These are phyloP conservation scores for Scytalidium sp. DNA, from an alignment of 2,329 filamentous ascomycete genomes.

Conservation along the genomic window DNA sequence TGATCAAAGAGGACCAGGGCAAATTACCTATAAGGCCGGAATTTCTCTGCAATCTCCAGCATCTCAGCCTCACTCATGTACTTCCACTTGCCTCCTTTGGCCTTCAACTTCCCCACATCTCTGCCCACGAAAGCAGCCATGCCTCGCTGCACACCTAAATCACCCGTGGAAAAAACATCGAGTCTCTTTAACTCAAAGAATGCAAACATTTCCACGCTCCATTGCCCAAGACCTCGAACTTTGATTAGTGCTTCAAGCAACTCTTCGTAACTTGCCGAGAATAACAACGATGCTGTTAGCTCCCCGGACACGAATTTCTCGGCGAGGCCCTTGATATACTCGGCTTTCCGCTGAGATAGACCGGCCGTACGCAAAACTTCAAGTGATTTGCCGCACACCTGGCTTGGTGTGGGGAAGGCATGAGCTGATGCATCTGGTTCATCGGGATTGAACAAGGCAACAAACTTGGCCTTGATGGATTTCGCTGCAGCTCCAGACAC, in stretches of 20 bases:
- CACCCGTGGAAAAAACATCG: slow-evolving; percentile 90
- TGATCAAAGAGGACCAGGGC: no score
- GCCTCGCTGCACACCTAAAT: slow-evolving; percentile 88
- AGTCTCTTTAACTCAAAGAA: slow-evolving; percentile 91
- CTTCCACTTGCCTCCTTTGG: slow-evolving; percentile 87
- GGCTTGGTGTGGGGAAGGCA: slow-evolving; percentile 71
- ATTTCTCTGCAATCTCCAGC: slow-evolving; percentile 75
- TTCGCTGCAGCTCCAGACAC: slow-evolving; percentile 89
- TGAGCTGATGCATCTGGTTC: slow-evolving; percentile 24
- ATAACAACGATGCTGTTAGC: slow-evolving; percentile 71
- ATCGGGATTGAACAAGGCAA: slow-evolving; percentile 62
- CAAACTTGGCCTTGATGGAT: slow-evolving; percentile 83
- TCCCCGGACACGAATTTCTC: slow-evolving; percentile 76
- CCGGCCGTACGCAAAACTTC: slow-evolving; percentile 76
- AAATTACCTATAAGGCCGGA: slow-evolving; percentile 72
- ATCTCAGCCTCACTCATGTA: slow-evolving; percentile 96
- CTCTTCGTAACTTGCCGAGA: slow-evolving; percentile 79
- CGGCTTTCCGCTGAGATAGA: slow-evolving; percentile 89
- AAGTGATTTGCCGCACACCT: slow-evolving; percentile 64
- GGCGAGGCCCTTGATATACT: slow-evolving; percentile 86
- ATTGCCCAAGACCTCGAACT: slow-evolving; percentile 81
- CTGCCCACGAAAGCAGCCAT: slow-evolving; percentile 85
- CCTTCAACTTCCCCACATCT: slow-evolving; percentile 81
- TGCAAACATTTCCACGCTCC: slow-evolving; percentile 98
- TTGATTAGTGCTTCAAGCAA: slow-evolving; percentile 78